Percentiles rank a stretch among this genome's conserved stretches.
Evolutionary conservation across 2,329 filamentous ascomycete genomes (phyloP).

Genomic region (Drechslerella stenobrocha): DNA sequence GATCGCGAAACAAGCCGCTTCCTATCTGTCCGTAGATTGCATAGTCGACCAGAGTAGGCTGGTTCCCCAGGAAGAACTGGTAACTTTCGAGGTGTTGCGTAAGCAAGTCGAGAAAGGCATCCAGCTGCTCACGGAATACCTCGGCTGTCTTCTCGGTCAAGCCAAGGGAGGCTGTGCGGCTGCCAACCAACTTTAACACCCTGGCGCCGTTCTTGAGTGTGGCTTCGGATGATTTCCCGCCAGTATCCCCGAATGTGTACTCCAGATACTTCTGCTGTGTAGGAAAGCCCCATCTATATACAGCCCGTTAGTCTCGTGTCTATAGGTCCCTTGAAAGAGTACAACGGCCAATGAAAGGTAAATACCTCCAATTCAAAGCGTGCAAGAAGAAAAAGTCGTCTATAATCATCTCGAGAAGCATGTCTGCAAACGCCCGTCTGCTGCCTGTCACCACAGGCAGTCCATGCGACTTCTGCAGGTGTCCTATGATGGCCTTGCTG

Average conservation of each 20-base stretch:
- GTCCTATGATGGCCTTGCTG: constrained; percentile 30
- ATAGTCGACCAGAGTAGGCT: constrained; percentile 26
- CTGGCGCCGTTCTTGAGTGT: constrained; percentile 12
- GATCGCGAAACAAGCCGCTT: constrained; percentile 24
- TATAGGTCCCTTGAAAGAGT: no score
- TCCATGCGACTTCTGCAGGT: constrained; percentile 23
- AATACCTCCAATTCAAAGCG: constrained; percentile 34
- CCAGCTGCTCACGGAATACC: constrained; percentile 19
- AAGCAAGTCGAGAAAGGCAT: constrained; percentile 18
- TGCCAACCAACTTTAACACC: constrained; percentile 13
- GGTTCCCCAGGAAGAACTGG: constrained; percentile 32
- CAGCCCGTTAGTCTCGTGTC: background rate
- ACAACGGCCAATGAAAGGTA: background rate
- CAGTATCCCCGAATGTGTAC: constrained; percentile 41
- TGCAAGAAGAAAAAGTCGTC: constrained; percentile 40
- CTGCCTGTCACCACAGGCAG: constrained; percentile 8
- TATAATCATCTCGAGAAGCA: constrained; percentile 32
- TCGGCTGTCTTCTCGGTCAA: constrained; percentile 21
- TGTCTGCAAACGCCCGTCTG: constrained; percentile 31
- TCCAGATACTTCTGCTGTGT: constrained; percentile 35
- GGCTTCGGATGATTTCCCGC: constrained; percentile 11
- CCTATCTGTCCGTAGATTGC: constrained; percentile 26
- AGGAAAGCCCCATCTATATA: constrained; percentile 13
- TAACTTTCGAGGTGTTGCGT: constrained; percentile 35
- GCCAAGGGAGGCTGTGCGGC: constrained; percentile 8